These are phyloP conservation scores for Coprinellus micaceus DNA, from an alignment of 768 basidiomycete genomes.

Conservation along the genomic window DNA sequence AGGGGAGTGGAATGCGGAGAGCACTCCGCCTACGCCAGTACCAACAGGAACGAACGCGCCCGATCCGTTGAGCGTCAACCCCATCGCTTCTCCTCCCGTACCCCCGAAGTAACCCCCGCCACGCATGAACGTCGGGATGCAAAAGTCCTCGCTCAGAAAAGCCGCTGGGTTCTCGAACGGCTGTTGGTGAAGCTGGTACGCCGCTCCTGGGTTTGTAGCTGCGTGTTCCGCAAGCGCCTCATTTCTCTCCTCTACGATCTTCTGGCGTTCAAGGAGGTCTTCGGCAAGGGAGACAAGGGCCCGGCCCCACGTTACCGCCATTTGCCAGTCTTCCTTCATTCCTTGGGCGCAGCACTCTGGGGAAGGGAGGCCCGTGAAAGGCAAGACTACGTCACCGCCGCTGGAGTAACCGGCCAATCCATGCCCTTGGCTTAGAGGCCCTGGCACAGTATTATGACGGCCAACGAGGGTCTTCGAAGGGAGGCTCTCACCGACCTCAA, in stretches of 20 bases:
- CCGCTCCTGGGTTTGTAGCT: background rate
- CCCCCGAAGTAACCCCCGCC: slow-evolving; percentile 8
- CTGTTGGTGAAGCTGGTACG: too few species aligned
- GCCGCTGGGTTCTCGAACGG: slow-evolving; percentile 8
- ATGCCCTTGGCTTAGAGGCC: background rate
- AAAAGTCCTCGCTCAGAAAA: slow-evolving; percentile 8
- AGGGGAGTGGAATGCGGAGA: background rate
- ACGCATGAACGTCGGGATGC: background rate
- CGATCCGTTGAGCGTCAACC: slow-evolving; percentile 3
- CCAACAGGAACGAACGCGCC: background rate
- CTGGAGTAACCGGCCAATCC: background rate
- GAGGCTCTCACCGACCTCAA: slow-evolving; percentile 64
- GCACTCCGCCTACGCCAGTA: background rate
- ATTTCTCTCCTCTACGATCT: slow-evolving; percentile 7
- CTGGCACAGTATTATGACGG: background rate
- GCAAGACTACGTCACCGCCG: background rate
- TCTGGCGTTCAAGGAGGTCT: slow-evolving; percentile 38
- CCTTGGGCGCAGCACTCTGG: slow-evolving; percentile 1
- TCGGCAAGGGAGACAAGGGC: slow-evolving; percentile 60
- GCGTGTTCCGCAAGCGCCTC: slow-evolving; percentile 3
- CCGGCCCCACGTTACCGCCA: slow-evolving; percentile 66
- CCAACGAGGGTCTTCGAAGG: slow-evolving; percentile 35
- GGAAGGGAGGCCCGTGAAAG: background rate
- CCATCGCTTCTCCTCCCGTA: slow-evolving; percentile 10
- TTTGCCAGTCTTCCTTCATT: slow-evolving; percentile 57